These are phyloP conservation scores for Suhomyces sp. DNA, from an alignment of 805 yeast species.

Conservation along the genomic window DNA sequence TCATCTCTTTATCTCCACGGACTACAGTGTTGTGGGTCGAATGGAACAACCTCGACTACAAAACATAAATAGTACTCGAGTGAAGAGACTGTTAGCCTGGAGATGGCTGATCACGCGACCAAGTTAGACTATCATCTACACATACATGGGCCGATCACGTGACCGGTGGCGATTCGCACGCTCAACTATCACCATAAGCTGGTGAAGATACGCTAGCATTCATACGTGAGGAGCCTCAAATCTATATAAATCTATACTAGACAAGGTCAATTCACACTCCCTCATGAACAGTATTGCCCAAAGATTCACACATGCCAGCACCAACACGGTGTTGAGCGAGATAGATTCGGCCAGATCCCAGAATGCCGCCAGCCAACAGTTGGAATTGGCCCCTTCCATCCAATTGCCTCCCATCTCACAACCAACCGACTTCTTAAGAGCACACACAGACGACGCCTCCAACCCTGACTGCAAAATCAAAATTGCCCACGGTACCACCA, in stretches of 20 bases:
- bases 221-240: not conserved
- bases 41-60: too few species aligned
- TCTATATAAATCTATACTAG: not conserved
- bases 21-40: too few species aligned
- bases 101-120: not conserved
- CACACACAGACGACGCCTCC: slow-evolving; percentile 94
- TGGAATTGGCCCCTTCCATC: slow-evolving; percentile 57
- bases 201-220: not conserved
- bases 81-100: too few species aligned
- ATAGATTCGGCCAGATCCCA: slow-evolving; percentile 23
- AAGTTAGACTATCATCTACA: too few species aligned
- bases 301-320: slow-evolving; percentile 33
- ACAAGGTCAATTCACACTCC: not conserved
- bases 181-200: not conserved
- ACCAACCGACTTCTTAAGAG: slow-evolving; percentile 90
- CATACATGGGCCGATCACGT: not conserved
- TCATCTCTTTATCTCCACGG: too few species aligned
- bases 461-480: slow-evolving; percentile 95
- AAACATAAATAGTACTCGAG: too few species aligned
- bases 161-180: not conserved
- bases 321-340: slow-evolving; percentile 25
- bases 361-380: slow-evolving; percentile 16
- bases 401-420: slow-evolving; percentile 79
- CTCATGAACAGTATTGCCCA: slow-evolving; percentile 39
- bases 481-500: slow-evolving; percentile 98